A percentile compares a stretch with the other conserved stretches of the same genome.
Conservation (phyloP, 2,329 filamentous ascomycete species). For the Thielaviopsis ethacetica region DNA sequence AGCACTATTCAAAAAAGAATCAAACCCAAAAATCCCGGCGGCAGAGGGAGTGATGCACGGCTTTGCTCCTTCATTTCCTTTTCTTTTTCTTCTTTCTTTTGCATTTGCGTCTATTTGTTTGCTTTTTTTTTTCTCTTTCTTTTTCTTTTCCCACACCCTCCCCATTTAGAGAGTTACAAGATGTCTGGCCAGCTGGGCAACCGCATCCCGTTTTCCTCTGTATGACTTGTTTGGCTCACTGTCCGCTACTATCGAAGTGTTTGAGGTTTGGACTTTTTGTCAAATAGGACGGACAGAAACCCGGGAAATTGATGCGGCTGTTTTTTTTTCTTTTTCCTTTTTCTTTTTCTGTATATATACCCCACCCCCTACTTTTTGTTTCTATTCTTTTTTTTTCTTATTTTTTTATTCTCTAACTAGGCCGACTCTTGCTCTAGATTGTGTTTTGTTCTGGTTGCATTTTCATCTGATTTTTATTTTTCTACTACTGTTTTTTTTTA, state of each 20-base stretch:
- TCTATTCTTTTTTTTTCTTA: background rate
- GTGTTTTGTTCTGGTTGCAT: too few species aligned
- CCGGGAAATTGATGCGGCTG: too few species aligned
- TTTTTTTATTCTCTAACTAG: background rate
- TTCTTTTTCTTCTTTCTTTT: background rate
- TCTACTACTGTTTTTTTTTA: background rate
- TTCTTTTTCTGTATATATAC: background rate
- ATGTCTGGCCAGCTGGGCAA: background rate
- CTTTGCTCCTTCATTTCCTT: too few species aligned
- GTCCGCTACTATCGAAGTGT: constrained; percentile 3
- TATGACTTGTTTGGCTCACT: background rate
- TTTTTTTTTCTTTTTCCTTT: background rate
- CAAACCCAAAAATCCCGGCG: too few species aligned
- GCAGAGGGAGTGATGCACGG: too few species aligned
- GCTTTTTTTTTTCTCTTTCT: background rate
- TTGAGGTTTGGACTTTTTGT: background rate
- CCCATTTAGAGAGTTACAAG: background rate
- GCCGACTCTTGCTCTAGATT: too few species aligned
- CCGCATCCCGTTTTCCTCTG: background rate
- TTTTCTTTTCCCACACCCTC: too few species aligned
- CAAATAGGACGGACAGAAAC: too few species aligned
- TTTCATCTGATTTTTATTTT: background rate
- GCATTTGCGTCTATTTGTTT: background rate
- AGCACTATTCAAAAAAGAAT: too few species aligned
- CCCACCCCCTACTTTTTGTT: background rate